Evolutionary conservation across 345 rosid genomes (phyloP).

Genomic region (Raphanus raphanistrum): DNA sequence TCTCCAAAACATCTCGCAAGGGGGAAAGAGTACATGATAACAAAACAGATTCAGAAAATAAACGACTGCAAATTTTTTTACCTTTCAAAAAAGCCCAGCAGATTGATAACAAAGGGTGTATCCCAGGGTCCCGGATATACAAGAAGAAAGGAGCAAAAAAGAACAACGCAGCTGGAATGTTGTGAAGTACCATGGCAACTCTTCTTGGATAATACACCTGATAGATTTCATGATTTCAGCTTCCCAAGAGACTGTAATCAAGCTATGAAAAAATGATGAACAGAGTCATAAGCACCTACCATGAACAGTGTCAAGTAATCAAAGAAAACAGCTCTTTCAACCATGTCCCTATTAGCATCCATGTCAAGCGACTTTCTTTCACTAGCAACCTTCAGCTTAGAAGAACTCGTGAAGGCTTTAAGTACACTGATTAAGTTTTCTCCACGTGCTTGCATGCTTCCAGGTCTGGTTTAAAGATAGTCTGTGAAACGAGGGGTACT

Average conservation of each 20-base stretch:
- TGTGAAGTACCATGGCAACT: conserved; percentile 68
- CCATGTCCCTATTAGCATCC: conserved; percentile 39
- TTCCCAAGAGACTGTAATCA: conserved; percentile 8
- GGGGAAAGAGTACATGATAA: conserved; percentile 5
- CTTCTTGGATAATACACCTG: conserved; percentile 83
- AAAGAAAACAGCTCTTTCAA: conserved; percentile 87
- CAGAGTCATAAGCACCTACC: conserved; percentile 45
- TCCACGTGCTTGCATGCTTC: conserved; percentile 98
- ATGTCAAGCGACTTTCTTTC: conserved; percentile 54
- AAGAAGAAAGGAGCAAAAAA: conserved; percentile 61
- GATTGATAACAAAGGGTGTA: conserved; percentile 49
- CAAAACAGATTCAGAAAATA: neutral
- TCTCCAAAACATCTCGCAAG: conserved; percentile 8
- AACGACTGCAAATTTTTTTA: conserved; percentile 29
- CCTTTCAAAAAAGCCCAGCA: conserved; percentile 74
- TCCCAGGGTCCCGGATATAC: conserved; percentile 49
- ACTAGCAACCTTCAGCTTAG: conserved; percentile 58
- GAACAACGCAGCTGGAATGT: conserved; percentile 64
- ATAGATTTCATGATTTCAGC: conserved; percentile 33
- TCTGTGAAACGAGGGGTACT: conserved; percentile 39
- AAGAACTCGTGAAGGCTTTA: conserved; percentile 79
- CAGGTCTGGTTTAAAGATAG: conserved; percentile 67
- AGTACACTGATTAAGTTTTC: conserved; percentile 75
- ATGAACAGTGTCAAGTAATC: conserved; percentile 80
- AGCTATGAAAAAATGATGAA: conserved; percentile 3